A percentile compares a stretch with the other conserved stretches of the same genome.
phyloP scores from a whole-genome alignment of 2,329 filamentous ascomycete species.

The Keithomyces neogunnii region DNA sequence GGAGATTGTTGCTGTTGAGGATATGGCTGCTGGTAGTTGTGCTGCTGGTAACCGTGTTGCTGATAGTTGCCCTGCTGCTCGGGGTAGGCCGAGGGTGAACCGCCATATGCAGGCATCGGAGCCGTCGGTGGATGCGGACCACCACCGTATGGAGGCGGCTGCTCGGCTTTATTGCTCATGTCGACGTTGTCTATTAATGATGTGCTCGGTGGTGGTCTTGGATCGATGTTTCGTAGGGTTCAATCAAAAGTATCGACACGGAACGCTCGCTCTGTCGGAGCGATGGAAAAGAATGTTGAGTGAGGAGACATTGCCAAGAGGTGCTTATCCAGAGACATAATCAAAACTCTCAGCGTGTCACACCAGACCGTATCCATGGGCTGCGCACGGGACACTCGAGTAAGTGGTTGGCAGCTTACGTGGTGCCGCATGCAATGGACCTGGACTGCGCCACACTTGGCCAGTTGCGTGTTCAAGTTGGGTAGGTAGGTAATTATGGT shows the following conservation, averaged over 20 bases:
- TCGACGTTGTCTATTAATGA: constrained; percentile 1
- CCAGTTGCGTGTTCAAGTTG: constrained; percentile 2
- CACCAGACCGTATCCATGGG: not conserved
- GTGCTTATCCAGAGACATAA: not conserved
- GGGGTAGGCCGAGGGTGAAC: constrained; percentile 10
- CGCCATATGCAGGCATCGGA: constrained; percentile 36
- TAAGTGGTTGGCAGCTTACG: constrained; percentile 13
- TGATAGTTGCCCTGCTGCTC: constrained; percentile 18
- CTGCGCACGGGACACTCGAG: constrained; percentile 1
- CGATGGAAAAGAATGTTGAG: not conserved
- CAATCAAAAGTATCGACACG: not conserved
- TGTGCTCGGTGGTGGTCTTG: not conserved
- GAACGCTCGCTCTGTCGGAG: not conserved
- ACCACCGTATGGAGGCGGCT: constrained; percentile 40
- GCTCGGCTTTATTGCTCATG: constrained; percentile 39
- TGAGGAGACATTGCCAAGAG: not conserved
- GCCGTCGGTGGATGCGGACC: constrained; percentile 19
- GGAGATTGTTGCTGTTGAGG: constrained; percentile 16
- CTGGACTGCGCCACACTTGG: constrained; percentile 26
- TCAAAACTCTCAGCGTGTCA: constrained; percentile 9
- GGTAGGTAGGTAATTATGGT: not conserved
- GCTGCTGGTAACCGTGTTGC: constrained; percentile 19
- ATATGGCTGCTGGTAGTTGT: constrained; percentile 17
- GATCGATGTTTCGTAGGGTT: not conserved
- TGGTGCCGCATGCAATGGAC: constrained; percentile 9